Base-by-base conservation (phyloP, 257 asterid genomes). In the Gentiana dahurica region DNA sequence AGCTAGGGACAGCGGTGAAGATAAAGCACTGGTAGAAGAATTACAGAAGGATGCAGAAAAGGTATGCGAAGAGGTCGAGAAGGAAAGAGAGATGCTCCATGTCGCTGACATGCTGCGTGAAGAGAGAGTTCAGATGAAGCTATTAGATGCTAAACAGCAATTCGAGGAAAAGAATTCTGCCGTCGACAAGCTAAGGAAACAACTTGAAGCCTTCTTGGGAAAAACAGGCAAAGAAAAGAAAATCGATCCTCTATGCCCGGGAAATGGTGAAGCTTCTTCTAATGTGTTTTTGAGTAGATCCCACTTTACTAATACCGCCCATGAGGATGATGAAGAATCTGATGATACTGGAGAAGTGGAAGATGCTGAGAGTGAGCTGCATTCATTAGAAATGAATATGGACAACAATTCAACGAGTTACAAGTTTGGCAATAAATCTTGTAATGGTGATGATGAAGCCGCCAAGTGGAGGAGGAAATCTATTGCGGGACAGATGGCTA, bases 351-450 rank as follows among this genome's bases (percentile, higher is more conserved):
- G 71, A 61, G 92, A 75, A 63, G 81, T 72, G 44, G 87, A 61
- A 34, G 85, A 82, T 63, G 77, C 69, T 32, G 95, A 80, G 56
- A 85, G 88, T 57, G 93, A 82, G 69, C 81, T 82, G 69, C 90
- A 80, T 64, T 76, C 87, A 3, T 75, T 81, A 24, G 91, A 85
- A 71, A 32, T 85, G 53, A 79, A 74, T 71, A 53, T 63, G 78
- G 80, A 72, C 34, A 73, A 66, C 36, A 63, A 54, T 12, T 51
- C 59, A 36, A 79, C 69, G 62, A 72, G 68, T 61, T 66, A 72
- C 59, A 79, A 77, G 51, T 77, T 78, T 80, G 74, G 70, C 47
- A 63, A 63, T 55, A 55, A 48, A n/a, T 67, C 80, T 7, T 47
- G 64, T 50, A 46, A 53, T 6, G 70, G 71, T 32, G 73, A 55